phyloP scores from a whole-genome alignment of 805 yeast genomes.

The Metschnikowia matae region DNA sequence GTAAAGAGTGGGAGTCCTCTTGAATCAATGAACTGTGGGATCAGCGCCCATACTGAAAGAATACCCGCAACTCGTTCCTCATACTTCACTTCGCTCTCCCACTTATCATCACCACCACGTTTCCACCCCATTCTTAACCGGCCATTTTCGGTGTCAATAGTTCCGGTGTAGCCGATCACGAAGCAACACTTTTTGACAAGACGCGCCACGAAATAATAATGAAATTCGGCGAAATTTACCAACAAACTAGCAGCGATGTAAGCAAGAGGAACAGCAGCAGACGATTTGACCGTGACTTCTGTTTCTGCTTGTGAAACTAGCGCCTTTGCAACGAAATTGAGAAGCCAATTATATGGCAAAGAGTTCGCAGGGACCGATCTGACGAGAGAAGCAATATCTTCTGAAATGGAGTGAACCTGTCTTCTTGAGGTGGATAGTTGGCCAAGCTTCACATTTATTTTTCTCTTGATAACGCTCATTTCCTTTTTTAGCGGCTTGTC shows the following conservation, averaged over 20 bases:
- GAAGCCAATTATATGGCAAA: conserved; percentile 63
- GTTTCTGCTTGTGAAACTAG: conserved; percentile 89
- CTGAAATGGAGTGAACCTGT: conserved; percentile 53
- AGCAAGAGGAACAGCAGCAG: conserved; percentile 77
- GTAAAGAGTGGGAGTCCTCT: conserved; percentile 29
- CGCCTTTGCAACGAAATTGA: conserved; percentile 82
- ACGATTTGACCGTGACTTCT: conserved; percentile 77
- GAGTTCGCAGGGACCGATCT: conserved; percentile 40
- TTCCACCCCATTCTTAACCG: conserved; percentile 86
- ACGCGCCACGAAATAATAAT: conserved; percentile 65
- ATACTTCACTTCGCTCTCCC: conserved; percentile 65
- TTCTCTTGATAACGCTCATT: conserved; percentile 62
- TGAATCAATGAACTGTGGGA: conserved; percentile 45
- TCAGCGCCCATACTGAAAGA: conserved; percentile 70
- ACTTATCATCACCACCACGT: conserved; percentile 43
- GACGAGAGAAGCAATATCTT: conserved; percentile 50
- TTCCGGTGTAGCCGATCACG: conserved; percentile 75
- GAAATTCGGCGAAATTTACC: conserved; percentile 44
- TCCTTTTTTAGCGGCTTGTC: conserved; percentile 50
- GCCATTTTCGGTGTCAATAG: conserved; percentile 78
- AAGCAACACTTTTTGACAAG: conserved; percentile 89
- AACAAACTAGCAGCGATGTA: conserved; percentile 55
- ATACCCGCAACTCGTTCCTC: conserved; percentile 88
- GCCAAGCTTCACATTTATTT: conserved; percentile 85
- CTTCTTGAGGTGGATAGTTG: conserved; percentile 71